Evolutionary conservation across 345 rosid species (phyloP), one percentile per base, ranked within the genome.

Genomic region (Arabidopsis arenosa): DNA sequence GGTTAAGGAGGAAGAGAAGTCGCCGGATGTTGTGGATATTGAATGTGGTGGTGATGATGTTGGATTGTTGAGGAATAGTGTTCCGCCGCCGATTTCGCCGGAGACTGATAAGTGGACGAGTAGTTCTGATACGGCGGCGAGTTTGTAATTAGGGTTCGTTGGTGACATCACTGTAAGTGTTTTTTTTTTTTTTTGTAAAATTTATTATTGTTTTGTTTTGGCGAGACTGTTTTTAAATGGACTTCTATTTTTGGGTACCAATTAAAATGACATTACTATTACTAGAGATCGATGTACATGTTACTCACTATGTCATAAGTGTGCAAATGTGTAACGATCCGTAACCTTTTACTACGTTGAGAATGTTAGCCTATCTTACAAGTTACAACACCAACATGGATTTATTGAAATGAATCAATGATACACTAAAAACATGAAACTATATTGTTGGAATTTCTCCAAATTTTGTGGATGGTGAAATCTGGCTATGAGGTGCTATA

Each of bases 31-130:
- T 26, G 68, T 79, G 12, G 85, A 88, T 75, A 75, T 83, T 15
- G 67, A 53, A 3, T 2, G 41, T 56, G 17, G 68, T 8, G 70
- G 70, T 13, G 97, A 86, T 28, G 90, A 90, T 70, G 76, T 83
- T 53, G 87, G 85, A 37, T 83, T 86, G 14, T 44, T 84, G 75
- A 87, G 77, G 79, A 72, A 75, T 43, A 53, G 79, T 68, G 13
- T 70, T 70, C 82, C 86, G 68, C 86, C 87, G 14, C 90, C 92
- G 0, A 80, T 84, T 18, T 84, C 88, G 18, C 69, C 76, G 28
- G 82, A 37, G 39, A 84, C 81, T 40, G 91, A 88, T 39, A 85
- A 89, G 77, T 84, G 91, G 90, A 83, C 83, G 58, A 86, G 88
- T 68, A 64, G 75, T 80, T 85, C 90, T 1, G 72, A 72, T 58